Percentiles rank a stretch among this genome's conserved stretches.
Evolutionary conservation across 2,329 filamentous ascomycete genomes (phyloP).

Genomic region (Parastagonospora nodorum): DNA sequence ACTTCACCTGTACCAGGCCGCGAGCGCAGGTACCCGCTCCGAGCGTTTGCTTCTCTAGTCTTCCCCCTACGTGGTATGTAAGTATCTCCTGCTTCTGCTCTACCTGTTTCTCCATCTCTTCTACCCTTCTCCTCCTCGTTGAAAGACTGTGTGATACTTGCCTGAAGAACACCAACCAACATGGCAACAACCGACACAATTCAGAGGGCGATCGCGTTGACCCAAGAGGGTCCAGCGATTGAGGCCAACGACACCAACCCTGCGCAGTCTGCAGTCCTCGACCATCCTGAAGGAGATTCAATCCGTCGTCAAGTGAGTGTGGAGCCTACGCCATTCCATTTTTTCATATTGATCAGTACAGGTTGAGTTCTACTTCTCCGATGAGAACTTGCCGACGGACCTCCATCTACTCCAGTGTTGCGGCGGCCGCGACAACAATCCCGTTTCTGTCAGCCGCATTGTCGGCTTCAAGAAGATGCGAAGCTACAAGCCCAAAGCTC

Average conservation of each 20-base stretch:
- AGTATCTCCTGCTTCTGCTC: neutral
- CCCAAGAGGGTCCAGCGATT: neutral
- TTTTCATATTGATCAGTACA: constrained; percentile 22
- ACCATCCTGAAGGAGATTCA: constrained; percentile 32
- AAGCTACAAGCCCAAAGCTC: constrained; percentile 46
- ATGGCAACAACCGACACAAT: too few relatives aligned
- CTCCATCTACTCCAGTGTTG: constrained; percentile 49
- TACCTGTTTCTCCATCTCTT: neutral
- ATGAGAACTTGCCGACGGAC: constrained; percentile 53
- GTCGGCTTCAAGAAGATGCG: constrained; percentile 54
- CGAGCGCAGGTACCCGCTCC: constrained; percentile 2
- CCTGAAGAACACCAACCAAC: too few relatives aligned
- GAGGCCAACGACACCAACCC: neutral
- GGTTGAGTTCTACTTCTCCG: constrained; percentile 58
- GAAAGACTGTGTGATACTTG: too few relatives aligned
- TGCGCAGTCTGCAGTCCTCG: constrained; percentile 3
- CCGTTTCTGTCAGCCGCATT: constrained; percentile 51
- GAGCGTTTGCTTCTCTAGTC: constrained; percentile 4
- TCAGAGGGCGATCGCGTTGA: neutral
- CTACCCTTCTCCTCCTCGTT: neutral
- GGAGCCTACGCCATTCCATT: neutral
- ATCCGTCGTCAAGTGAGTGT: constrained; percentile 38
- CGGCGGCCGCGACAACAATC: constrained; percentile 48
- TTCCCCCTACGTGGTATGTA: neutral
- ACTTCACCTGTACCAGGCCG: constrained; percentile 4